These are phyloP conservation scores for Phialophora verrucosa DNA, from an alignment of 2,329 filamentous ascomycete species.

Conservation along the genomic window DNA sequence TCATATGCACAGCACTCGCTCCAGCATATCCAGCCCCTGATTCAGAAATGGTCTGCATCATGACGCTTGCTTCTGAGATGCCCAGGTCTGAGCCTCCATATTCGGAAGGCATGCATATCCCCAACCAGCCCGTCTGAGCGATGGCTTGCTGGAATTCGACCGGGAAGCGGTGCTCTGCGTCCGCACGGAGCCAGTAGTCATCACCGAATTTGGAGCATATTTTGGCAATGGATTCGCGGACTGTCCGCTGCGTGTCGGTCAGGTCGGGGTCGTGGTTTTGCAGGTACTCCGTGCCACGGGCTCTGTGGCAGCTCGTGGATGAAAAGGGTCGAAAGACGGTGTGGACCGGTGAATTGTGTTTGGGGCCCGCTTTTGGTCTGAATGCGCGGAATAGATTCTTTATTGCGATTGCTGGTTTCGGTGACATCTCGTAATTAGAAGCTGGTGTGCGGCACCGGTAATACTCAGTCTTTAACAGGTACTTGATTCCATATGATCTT, in stretches of 20 bases:
- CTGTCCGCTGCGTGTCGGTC: constrained; percentile 49
- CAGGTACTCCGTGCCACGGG: constrained; percentile 40
- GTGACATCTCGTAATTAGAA: constrained; percentile 1
- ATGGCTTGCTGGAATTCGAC: constrained; percentile 50
- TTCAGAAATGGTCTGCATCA: constrained; percentile 57
- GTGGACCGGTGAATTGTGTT: background rate
- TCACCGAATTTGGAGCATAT: constrained; percentile 52
- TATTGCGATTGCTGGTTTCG: background rate
- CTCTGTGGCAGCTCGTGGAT: constrained; percentile 32
- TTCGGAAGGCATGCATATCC: constrained; percentile 52
- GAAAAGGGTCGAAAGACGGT: constrained; percentile 35
- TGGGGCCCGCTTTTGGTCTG: background rate
- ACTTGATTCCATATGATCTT: background rate
- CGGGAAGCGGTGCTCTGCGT: constrained; percentile 48
- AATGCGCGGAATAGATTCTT: background rate
- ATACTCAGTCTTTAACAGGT: background rate
- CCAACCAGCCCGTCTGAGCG: constrained; percentile 53
- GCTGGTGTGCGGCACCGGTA: background rate
- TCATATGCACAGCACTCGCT: constrained; percentile 54
- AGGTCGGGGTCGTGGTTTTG: constrained; percentile 45
- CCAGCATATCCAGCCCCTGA: constrained; percentile 52
- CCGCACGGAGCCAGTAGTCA: constrained; percentile 51
- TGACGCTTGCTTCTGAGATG: constrained; percentile 52
- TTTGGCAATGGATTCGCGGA: constrained; percentile 53
- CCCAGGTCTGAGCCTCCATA: constrained; percentile 53